Conservation (phyloP, 345 rosid genomes). For the Eucalyptus marginata region DNA sequence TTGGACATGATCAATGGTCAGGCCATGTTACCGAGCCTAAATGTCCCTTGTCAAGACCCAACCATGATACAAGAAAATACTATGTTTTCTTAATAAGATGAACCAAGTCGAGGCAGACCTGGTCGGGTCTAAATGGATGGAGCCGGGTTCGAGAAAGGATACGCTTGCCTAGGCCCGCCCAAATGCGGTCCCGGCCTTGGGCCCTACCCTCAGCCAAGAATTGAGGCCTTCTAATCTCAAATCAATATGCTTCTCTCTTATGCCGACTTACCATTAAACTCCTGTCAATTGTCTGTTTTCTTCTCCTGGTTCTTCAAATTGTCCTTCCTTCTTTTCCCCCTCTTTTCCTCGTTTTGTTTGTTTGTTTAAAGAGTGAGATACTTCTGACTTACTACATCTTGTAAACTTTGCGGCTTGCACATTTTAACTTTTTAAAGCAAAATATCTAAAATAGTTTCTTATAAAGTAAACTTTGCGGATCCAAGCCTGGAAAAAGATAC, state of each 20-base stretch:
- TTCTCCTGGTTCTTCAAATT: not conserved
- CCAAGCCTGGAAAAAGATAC: no score
- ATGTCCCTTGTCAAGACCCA: not conserved
- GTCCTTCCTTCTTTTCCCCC: not conserved
- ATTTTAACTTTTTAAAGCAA: not conserved
- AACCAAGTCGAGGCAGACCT: fast-evolving
- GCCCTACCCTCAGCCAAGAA: not conserved
- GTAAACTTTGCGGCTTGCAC: not conserved
- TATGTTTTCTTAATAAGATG: not conserved
- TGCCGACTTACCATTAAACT: not conserved
- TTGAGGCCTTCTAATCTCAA: not conserved
- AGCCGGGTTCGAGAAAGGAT: not conserved
- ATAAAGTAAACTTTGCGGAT: no score
- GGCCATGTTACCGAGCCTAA: not conserved
- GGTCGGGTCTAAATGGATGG: not conserved
- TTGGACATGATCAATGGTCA: not conserved
- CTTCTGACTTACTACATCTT: not conserved
- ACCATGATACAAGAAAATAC: not conserved
- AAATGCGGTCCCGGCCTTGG: no score
- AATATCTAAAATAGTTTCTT: fast-evolving
- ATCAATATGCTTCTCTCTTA: not conserved
- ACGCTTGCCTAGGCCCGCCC: not conserved
- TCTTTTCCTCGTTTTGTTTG: not conserved
- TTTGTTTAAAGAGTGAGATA: not conserved
- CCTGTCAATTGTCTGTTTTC: not conserved